A percentile compares a stretch with the other conserved stretches of the same genome.
phyloP scores from a whole-genome alignment of 2,329 filamentous ascomycete species.

The Trichoderma polysporum region DNA sequence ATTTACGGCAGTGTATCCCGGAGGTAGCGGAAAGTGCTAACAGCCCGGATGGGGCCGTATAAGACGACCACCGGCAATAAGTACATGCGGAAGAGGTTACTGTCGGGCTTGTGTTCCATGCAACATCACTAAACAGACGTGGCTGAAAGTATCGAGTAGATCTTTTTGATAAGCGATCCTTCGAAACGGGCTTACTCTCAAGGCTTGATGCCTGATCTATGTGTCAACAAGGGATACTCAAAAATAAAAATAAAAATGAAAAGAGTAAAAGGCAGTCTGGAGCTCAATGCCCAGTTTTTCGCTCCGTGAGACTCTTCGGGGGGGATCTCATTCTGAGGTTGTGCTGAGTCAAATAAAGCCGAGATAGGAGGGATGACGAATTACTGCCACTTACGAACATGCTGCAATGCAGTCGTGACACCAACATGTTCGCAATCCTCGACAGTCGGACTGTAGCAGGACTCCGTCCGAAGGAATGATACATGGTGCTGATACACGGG shows the following conservation, averaged over 20 bases:
- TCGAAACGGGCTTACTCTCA: not conserved
- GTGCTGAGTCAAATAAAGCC: not conserved
- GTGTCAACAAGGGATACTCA: not conserved
- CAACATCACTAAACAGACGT: not conserved
- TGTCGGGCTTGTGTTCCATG: not conserved
- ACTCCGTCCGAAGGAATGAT: slow-evolving; percentile 5
- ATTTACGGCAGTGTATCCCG: not conserved
- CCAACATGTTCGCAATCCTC: not conserved
- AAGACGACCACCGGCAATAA: not conserved
- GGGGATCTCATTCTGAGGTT: not conserved
- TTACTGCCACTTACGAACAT: not conserved
- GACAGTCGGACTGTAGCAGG: not conserved
- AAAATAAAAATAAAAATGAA: not conserved
- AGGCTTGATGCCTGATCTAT: not conserved
- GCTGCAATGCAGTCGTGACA: not conserved
- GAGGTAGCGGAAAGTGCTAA: slow-evolving; percentile 2
- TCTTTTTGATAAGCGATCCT: not conserved
- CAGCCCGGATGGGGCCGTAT: slow-evolving; percentile 7
- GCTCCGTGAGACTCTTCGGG: not conserved
- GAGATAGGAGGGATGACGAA: not conserved
- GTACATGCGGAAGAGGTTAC: not conserved
- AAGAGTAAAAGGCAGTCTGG: not conserved
- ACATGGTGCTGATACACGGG: not conserved
- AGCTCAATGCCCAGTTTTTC: not conserved
- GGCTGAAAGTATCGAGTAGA: not conserved